Base-by-base conservation (phyloP, 345 rosid genomes). In the Eucalyptus polybractea region DNA sequence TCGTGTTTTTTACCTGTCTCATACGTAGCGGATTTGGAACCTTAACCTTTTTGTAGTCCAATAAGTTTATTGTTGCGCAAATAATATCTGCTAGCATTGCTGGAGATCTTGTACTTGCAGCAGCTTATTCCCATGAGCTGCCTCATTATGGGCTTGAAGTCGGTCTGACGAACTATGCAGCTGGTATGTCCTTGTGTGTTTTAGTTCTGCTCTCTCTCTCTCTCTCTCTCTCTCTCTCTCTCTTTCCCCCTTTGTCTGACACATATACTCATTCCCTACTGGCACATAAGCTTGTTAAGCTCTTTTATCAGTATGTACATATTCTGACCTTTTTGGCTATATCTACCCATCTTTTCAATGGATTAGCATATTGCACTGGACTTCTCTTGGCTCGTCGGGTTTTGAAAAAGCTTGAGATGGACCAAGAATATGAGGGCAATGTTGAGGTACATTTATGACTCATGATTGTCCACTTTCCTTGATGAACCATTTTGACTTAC, bases 311-410 rank as follows among this genome's bases (percentile, higher is more conserved):
- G 47, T 40, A 22, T 76, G 24, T 76, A 40, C 47, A 40, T 65
- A 86, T 25, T 87, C 69, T 76, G 42, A 44, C 22, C 7, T 51
- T 33, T 42, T 22, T 2, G 33, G 50, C 15, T 45, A 44, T 17
- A 60, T 72, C 40, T 72, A 54, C 24, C 33, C 45, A 10, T 40
- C 12, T 86, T 58, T 42, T 40, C 45, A 29, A 76, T 45, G 58
- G 69, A 25, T 9, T 92, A 96, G 98, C 98, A 60, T 96, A 96
- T 89, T 96, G 98, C 91, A 95, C 97, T 83, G 98, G 98, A 10
- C 96, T 96, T 81, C 97, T 96, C 29, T 92, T 96, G 93, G 97
- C 96, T 16, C 98, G 97, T 10, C 95, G 98, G 37, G 96, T 95
- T 58, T 88, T 96, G 93, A 94, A 95, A 90, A 91, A 4, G 91